These are phyloP conservation scores for Trifolium repens DNA, from an alignment of 306 rosid species.

Conservation along the genomic window DNA sequence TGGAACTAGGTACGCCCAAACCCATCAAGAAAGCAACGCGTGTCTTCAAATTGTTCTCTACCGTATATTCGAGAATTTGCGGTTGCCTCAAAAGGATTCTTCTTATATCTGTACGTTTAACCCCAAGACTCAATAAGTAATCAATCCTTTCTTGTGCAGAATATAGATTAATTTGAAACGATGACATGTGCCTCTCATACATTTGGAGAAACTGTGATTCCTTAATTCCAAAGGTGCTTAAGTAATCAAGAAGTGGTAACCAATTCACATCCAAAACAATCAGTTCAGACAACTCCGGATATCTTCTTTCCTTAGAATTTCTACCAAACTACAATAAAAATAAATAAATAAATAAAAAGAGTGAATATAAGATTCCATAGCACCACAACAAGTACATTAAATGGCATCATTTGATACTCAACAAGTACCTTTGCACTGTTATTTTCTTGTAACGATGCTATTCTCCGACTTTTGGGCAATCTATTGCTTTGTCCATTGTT, in stretches of 20 bases:
- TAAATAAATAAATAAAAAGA: background rate
- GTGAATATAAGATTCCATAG: constrained; percentile 8
- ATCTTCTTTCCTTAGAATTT: constrained; percentile 58
- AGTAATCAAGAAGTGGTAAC: constrained; percentile 93
- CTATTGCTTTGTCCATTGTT: constrained; percentile 43
- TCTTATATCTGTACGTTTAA: constrained; percentile 80
- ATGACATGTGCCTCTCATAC: constrained; percentile 89
- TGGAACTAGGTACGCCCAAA: constrained; percentile 81
- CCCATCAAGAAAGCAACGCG: constrained; percentile 79
- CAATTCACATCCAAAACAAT: constrained; percentile 74
- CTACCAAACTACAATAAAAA: constrained; percentile 54
- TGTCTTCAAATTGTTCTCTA: constrained; percentile 87
- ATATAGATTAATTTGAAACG: constrained; percentile 81
- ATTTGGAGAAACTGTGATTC: constrained; percentile 95
- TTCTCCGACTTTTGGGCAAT: constrained; percentile 45
- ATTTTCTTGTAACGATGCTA: constrained; percentile 42
- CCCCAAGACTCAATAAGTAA: constrained; percentile 87
- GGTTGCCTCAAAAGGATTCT: constrained; percentile 94
- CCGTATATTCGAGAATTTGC: constrained; percentile 78
- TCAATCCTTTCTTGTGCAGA: constrained; percentile 91
- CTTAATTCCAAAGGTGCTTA: constrained; percentile 83
- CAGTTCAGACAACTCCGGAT: constrained; percentile 74
- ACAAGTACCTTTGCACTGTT: constrained; percentile 66
- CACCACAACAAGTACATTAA: constrained; percentile 28
- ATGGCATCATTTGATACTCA: constrained; percentile 4